Base-by-base conservation (phyloP, 306 rosid genomes). In the Cucurbita moschata region DNA sequence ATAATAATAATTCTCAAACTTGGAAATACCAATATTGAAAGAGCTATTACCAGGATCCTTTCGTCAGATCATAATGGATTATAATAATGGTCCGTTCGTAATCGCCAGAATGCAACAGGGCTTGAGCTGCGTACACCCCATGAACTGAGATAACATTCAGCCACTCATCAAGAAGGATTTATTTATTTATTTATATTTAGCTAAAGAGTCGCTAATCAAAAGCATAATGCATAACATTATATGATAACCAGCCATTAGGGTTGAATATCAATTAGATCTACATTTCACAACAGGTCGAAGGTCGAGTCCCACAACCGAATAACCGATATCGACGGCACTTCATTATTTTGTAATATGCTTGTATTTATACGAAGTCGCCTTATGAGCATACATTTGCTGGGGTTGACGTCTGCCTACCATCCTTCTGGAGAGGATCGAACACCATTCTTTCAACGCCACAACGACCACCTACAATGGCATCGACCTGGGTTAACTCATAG, bases 361-460 rank as follows among this genome's bases (percentile, higher is more conserved):
- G 16, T 61, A 62, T 11, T 57, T 76, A 21, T 42, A 79, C 55
- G 66, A 40, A 39, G 26, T 64, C 19, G 13, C 55, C 68, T 78
- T 82, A 88, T 38, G 82, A 85, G 76, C 90, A 89, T 64, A 80
- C 71, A 67, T 63, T 73, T 50, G 85, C 82, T 3, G 88, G 49
- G 43, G 96, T 79, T 61, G 84, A 47, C 54, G 74, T 51, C 6
- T 85, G 77, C 60, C 85, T 76, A 37, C 77, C 84, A 81, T 84
- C 78, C 40, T 70, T 54, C 39, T 82, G 76, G 75, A 78, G 80
- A 53, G 90, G 79, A 42, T 77, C 64, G 47, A 80, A 81, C 58
- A 76, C 76, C 85, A 81, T 79, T 56, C 82, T 84, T 75, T 74
- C 82, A 8, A 86, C 77, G 16, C 89, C 75, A 42, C 92, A 84